Conservation (phyloP, 2,329 filamentous ascomycete species). For the Dothidotthia symphoricarpi region DNA sequence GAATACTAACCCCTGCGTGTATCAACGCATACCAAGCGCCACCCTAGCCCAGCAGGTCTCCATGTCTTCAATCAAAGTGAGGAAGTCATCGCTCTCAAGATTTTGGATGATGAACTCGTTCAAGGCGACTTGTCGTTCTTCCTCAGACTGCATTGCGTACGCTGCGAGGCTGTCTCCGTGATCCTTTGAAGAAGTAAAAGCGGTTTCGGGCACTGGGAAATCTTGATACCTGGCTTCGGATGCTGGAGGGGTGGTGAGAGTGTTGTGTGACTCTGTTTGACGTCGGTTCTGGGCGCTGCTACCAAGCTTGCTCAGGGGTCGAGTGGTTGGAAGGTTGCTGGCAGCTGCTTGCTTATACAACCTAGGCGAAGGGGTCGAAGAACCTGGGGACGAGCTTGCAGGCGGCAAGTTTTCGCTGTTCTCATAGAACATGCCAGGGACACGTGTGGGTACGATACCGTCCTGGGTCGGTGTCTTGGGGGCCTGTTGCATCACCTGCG, state of each 20-base stretch:
- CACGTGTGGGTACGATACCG: too few species aligned
- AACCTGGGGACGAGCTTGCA: slow-evolving; percentile 6
- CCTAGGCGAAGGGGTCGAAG: too few species aligned
- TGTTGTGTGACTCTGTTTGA: not conserved
- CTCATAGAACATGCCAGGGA: too few species aligned
- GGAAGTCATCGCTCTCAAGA: slow-evolving; percentile 51
- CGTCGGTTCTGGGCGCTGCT: slow-evolving; percentile 7
- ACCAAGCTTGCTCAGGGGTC: slow-evolving; percentile 17
- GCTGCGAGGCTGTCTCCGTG: slow-evolving; percentile 15
- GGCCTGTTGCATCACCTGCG: slow-evolving; percentile 4
- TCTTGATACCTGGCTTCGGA: slow-evolving; percentile 2
- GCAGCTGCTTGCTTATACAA: too few species aligned
- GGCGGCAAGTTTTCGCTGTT: not conserved
- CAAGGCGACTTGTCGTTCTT: slow-evolving; percentile 45
- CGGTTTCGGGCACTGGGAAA: not conserved
- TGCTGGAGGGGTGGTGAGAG: slow-evolving; percentile 8
- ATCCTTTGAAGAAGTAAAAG: not conserved
- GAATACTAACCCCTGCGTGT: not conserved
- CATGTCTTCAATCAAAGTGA: slow-evolving; percentile 53
- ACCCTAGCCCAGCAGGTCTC: slow-evolving; percentile 48
- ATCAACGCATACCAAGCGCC: slow-evolving; percentile 16
- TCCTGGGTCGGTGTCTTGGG: slow-evolving; percentile 10
- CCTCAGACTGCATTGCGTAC: slow-evolving; percentile 43
- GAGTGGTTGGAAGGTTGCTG: slow-evolving; percentile 16
- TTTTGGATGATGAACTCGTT: slow-evolving; percentile 53